Conservation (phyloP, 2,329 filamentous ascomycete species). For the Alternaria sp. region DNA sequence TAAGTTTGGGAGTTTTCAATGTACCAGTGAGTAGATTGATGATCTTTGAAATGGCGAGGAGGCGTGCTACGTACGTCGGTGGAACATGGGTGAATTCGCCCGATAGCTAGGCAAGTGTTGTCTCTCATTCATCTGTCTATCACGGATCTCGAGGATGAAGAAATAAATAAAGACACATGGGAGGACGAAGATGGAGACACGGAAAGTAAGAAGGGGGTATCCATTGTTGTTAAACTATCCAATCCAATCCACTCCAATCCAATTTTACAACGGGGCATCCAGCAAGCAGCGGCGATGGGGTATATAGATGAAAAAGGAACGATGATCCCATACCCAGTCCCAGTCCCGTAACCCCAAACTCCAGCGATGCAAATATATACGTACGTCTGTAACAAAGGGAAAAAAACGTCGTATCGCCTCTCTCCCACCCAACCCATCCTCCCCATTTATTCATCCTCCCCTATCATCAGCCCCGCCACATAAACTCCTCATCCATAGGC, state of each 20-base stretch:
- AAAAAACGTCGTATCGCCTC: background rate
- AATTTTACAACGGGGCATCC: background rate
- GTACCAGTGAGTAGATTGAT: too few species aligned
- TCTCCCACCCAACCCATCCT: too few species aligned
- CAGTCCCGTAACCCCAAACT: background rate
- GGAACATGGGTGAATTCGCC: too few species aligned
- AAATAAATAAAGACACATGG: too few species aligned
- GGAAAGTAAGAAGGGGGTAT: background rate
- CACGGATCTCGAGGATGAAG: too few species aligned
- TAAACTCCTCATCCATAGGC: slow-evolving; percentile 49
- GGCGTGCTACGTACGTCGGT: too few species aligned
- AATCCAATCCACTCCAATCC: background rate
- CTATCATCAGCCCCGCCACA: slow-evolving; percentile 34
- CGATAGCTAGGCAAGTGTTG: too few species aligned
- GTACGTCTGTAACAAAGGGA: background rate
- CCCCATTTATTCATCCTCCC: background rate
- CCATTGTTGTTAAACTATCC: background rate
- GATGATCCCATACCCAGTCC: background rate
- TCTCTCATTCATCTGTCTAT: too few species aligned
- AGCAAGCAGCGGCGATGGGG: background rate
- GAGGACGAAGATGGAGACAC: background rate
- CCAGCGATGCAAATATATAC: slow-evolving; percentile 2
- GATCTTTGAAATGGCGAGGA: too few species aligned
- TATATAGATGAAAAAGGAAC: background rate
- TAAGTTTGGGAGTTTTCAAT: too few species aligned